Conservation (phyloP, 148 eudicot genomes). For the Bassia scoparia region DNA sequence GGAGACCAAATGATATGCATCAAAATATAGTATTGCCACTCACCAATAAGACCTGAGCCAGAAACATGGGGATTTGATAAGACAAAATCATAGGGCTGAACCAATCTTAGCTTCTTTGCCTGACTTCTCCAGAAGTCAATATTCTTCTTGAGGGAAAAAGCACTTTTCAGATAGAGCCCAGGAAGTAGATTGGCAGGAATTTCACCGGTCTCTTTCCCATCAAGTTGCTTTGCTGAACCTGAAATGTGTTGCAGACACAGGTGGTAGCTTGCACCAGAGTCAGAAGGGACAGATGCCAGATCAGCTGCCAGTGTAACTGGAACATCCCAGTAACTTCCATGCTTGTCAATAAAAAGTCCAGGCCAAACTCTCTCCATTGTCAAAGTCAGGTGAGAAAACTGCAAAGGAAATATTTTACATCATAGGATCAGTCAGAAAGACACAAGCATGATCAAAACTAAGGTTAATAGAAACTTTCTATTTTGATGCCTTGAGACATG, state of each 20-base stretch:
- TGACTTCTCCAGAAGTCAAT: conserved; percentile 74
- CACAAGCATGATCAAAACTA: neutral
- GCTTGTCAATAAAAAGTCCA: conserved; percentile 57
- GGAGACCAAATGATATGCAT: neutral
- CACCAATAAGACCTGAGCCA: conserved; percentile 71
- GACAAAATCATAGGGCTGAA: conserved; percentile 76
- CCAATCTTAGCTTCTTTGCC: conserved; percentile 62
- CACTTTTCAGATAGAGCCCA: conserved; percentile 63
- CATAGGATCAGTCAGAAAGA: neutral
- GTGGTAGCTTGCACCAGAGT: conserved; percentile 64
- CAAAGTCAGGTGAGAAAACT: conserved; percentile 68
- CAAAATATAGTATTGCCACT: conserved; percentile 10
- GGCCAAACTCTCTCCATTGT: conserved; percentile 70
- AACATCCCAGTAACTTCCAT: conserved; percentile 80
- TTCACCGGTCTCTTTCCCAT: conserved; percentile 32
- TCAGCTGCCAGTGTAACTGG: conserved; percentile 70
- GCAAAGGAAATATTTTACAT: conserved; percentile 27
- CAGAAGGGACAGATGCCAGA: conserved; percentile 64
- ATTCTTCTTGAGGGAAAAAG: conserved; percentile 54
- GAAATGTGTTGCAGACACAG: conserved; percentile 55
- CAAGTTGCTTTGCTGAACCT: conserved; percentile 50
- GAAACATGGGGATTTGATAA: conserved; percentile 77
- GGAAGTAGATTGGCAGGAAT: conserved; percentile 48
- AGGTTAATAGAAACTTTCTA: neutral
- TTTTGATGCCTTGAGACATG: neutral